Evolutionary conservation across 257 asterid genomes (phyloP).

Genomic region (Galeopsis tetrahit): DNA sequence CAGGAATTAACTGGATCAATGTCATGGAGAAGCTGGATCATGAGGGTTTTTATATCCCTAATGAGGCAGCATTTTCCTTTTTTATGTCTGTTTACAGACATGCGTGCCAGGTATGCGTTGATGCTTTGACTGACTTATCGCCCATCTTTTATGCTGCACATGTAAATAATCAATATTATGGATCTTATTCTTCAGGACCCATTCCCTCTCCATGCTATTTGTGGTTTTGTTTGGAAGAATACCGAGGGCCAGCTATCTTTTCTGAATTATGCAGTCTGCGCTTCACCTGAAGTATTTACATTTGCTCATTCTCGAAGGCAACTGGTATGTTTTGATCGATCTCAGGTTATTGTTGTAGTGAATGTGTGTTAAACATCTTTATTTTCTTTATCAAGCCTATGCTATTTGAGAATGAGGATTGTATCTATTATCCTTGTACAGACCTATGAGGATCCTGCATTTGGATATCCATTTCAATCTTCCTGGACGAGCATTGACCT

Average conservation of each 20-base stretch:
- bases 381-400: background rate
- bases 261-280: slow-evolving; percentile 76
- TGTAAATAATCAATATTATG: background rate
- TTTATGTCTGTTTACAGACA: slow-evolving; percentile 74
- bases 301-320: slow-evolving; percentile 81
- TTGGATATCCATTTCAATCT: slow-evolving; percentile 57
- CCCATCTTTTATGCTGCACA: slow-evolving; percentile 9
- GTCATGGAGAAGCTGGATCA: slow-evolving; percentile 90
- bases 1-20: slow-evolving; percentile 73
- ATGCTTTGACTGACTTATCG: background rate
- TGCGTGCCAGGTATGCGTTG: slow-evolving; percentile 78
- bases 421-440: slow-evolving; percentile 40
- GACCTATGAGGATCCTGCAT: slow-evolving; percentile 63
- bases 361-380: slow-evolving; percentile 14
- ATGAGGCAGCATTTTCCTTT: slow-evolving; percentile 79
- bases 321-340: slow-evolving; percentile 57
- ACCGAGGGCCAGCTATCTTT: slow-evolving; percentile 96
- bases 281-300: slow-evolving; percentile 84
- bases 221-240: slow-evolving; percentile 94
- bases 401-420: slow-evolving; percentile 19
- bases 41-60: slow-evolving; percentile 84
- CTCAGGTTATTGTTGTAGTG: slow-evolving; percentile 1
- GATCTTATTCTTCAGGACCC: slow-evolving; percentile 62
- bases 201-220: slow-evolving; percentile 85
- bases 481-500: slow-evolving; percentile 89